Evolutionary conservation across 208 protist species (phyloP), one percentile per base, ranked within the genome.

Genomic region (Phytomonas serpens): DNA sequence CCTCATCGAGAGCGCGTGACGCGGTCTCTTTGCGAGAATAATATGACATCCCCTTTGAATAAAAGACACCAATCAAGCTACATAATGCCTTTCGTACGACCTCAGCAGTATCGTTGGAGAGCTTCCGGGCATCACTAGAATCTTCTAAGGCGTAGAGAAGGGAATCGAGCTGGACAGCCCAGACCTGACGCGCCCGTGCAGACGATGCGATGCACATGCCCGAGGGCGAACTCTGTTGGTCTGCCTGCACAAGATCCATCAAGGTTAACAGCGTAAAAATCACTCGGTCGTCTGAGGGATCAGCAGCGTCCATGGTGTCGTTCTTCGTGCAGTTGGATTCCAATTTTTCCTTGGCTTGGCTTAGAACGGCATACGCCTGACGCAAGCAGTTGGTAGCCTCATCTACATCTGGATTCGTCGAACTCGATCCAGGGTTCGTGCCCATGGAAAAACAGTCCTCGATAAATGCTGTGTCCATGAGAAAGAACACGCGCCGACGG

Each of bases 401-500:
- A 3, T 14, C 13, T 11, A 47, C 7, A 19, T 47, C 40, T 14
- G 9, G 40, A 47, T 47, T 11, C 40, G 14, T 47, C 14, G 9
- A 47, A 11, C 40, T 47, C 14, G 13, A 3, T 19, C 40, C 40
- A 11, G 40, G 40, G 14, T 47, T 11, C 7, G 40, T 47, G 40
- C 40, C 16, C 7, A 23, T 5, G 47, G 47, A 57, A 27, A 79
- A 37, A 40, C 75, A 74, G 14, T 31, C 64, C 9, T 9, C 9
- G 38, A 90, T 62, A 52, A 83, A 81, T 27, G 7, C 68, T n/a
- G 13, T 31, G 62, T 94, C 75, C 4, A 68, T 71, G 10, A 94
- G 86, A 72, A 91, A 94, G 7, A 94, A 67, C 68, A 85, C 89
- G 37, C 85, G 87, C 16, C 85, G 81, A 4, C 88, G 81, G 27